Evolutionary conservation across 2,329 filamentous ascomycete species (phyloP), one percentile per base, ranked within the genome.

Genomic region (Bipolaris victoriae): DNA sequence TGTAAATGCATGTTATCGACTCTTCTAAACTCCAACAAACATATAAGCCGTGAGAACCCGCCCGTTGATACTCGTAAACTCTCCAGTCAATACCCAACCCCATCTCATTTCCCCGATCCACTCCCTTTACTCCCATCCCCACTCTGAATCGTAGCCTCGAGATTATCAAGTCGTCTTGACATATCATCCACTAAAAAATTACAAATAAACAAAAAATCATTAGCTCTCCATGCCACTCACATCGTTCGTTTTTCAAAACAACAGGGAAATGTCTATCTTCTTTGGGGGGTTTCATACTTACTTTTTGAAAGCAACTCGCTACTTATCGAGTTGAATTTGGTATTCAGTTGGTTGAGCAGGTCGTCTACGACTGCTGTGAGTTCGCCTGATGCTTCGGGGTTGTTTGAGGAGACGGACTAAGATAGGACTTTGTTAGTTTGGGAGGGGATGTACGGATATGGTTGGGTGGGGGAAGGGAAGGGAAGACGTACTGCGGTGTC

Each of bases 291-390:
- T 29, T 11, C 2, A 31, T 10, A 80, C 88, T 74, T 77, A 96
- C 92, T 91, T 79, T 96, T 97, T 36, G 89, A 86, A 68, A 96
- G 91, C 57, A 97, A 89, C 78, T 97, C 93, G 58, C 87, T 89
- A 7, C 91, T 96, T 5, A 97, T 88, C 11, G 86, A 86, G 18
- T 90, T 88, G 75, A 97, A 97, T 75, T 96, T 96, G 76, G 86
- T 89, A 49, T 90, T 91, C 0, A 97, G 80, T 44, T 91, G 89
- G 72, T 93, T 92, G 3, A 97, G 81, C 2, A 97, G 84, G 39
- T 97, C 91, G 67, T 97, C 93, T 1, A 97, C 89, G 1, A 92
- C 91, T 3, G 86, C 86, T 2, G 88, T 88, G 55, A 96, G 84
- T 72, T 94, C 89, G 41, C 84, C 81, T 9, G 72, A 73, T 50